Conservation (phyloP, 805 yeast genomes). For the Dipodascus albidus region DNA sequence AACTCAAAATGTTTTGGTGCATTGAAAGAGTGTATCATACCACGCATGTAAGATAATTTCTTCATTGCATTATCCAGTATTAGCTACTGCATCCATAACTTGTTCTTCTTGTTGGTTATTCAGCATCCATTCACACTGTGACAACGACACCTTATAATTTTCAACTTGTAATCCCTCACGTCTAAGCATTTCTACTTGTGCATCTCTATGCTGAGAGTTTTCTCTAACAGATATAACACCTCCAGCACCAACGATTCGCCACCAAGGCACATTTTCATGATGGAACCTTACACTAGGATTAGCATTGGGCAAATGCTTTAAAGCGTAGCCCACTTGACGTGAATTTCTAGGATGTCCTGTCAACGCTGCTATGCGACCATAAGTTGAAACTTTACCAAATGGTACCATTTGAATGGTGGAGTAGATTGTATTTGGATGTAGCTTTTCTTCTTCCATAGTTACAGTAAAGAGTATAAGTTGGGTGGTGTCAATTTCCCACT, state of each 20-base stretch:
- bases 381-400: conserved; percentile 1
- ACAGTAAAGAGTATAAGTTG: not conserved
- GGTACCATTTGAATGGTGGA: not conserved
- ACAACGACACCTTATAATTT: conserved; percentile 2
- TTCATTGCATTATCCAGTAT: not conserved
- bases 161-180: conserved; percentile 33
- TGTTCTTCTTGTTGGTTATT: not conserved
- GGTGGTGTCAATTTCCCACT: too few species aligned
- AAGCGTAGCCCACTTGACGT: conserved; percentile 62
- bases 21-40: too few species aligned
- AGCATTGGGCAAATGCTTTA: conserved; percentile 35
- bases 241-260: conserved; percentile 59
- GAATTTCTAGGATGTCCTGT: conserved; percentile 54
- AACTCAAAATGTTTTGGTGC: too few species aligned
- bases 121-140: not conserved
- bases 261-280: conserved; percentile 53
- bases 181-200: conserved; percentile 35
- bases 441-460: not conserved
- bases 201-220: conserved; percentile 27
- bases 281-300: conserved; percentile 19
- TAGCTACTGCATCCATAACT: not conserved
- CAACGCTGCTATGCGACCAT: conserved; percentile 56
- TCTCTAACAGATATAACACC: conserved; percentile 47
- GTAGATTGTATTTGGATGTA: not conserved
- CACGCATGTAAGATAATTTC: too few species aligned